phyloP scores from a whole-genome alignment of 129 eudicot genomes.

The Sambucus nigra region DNA sequence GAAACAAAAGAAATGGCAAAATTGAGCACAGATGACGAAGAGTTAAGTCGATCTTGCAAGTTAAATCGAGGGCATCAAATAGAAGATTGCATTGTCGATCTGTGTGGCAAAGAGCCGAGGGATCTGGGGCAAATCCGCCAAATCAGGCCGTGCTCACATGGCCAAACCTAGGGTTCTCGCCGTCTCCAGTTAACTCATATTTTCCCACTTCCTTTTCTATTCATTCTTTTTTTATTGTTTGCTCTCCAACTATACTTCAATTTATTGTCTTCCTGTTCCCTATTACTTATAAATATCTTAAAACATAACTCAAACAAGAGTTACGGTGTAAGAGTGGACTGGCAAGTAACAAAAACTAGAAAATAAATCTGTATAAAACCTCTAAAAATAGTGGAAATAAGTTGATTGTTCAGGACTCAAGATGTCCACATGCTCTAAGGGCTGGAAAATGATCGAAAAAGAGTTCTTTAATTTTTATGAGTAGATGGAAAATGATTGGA shows the following conservation, averaged over 20 bases:
- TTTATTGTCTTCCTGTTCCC: not conserved
- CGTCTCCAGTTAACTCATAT: constrained; percentile 45
- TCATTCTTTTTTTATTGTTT: not conserved
- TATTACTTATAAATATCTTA: too few relatives aligned
- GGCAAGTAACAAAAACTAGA: too few relatives aligned
- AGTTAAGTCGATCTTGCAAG: constrained; percentile 82
- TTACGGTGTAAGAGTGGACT: too few relatives aligned
- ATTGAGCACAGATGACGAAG: constrained; percentile 89
- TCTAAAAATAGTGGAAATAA: too few relatives aligned
- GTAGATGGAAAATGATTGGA: too few relatives aligned
- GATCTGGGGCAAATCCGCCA: constrained; percentile 75
- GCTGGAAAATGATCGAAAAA: too few relatives aligned
- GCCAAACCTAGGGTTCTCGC: constrained; percentile 98
- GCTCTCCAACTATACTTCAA: too few relatives aligned
- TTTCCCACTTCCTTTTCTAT: not conserved
- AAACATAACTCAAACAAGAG: too few relatives aligned
- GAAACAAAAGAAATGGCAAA: constrained; percentile 55
- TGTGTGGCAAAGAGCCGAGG: constrained; percentile 95
- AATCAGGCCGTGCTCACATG: constrained; percentile 69
- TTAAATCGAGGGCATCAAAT: constrained; percentile 77
- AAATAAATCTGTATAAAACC: too few relatives aligned
- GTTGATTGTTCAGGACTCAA: too few relatives aligned
- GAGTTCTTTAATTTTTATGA: too few relatives aligned
- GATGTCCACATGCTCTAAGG: too few relatives aligned
- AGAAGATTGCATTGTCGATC: constrained; percentile 71